Evolutionary conservation across 768 basidiomycete genomes (phyloP), one percentile per base, ranked within the genome.

Genomic region (Leccinum variicolor): DNA sequence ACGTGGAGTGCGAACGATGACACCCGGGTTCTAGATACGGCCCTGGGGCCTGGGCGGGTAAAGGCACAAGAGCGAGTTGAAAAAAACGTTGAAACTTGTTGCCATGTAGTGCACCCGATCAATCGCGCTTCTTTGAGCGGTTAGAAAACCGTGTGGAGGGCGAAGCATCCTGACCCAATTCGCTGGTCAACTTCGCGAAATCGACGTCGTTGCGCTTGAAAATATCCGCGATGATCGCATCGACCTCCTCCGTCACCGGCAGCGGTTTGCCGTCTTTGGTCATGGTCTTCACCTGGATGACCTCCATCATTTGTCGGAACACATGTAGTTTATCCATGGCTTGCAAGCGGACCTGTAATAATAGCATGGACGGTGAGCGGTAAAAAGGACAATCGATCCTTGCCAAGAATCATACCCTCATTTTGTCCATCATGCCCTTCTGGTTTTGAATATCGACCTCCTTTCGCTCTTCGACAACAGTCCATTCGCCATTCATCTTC

Each of bases 261-360:
- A 70, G 46, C 1, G 64, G 56, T 45, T 23, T 47, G 26, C 70
- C 68, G 4, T 65, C 64, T 39, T 60, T 61, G 1, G 70, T 50
- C 50, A 73, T 21, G 6, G 72, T 72, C 34, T 73, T 72, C 41
- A 65, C 60, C 55, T 69, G 72, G 4, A 72, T 65, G 33, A 70
- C 71, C 41, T 72, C 72, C 63, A 73, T 72, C 63, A 72, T 64
- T 49, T 72, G 72, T 19, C 56, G 26, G 52, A 72, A 72, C 23
- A 73, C 71, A 17, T 72, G 56, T 1, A 55, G 36, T 50, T 72
- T 73, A 33, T 60, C 72, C 71, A 72, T 73, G 29, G 60, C 70
- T 11, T 33, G 50, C 26, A 72, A 49, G 57, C 63, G 71, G n/a
- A 60, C 59, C 71, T 73, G 54, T 25, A 25, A 47, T 15, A 8